A percentile compares a stretch with the other conserved stretches of the same genome.
phyloP scores from a whole-genome alignment of 2,329 filamentous ascomycete species.

The Pseudocercospora pini-densiflorae region DNA sequence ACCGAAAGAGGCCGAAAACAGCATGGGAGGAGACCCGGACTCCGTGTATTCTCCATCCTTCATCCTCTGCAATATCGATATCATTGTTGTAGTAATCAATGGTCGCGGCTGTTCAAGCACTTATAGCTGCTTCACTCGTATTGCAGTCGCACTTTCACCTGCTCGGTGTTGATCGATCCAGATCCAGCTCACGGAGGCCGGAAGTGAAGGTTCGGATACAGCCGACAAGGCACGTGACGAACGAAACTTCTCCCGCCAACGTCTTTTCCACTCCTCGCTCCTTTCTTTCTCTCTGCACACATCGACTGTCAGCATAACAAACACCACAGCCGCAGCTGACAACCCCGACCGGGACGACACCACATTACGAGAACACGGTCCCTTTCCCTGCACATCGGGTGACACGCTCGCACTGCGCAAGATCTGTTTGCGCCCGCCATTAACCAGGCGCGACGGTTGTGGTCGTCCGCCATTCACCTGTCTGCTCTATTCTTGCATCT shows the following conservation, averaged over 20 bases:
- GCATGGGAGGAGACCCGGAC: constrained; percentile 2
- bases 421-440: background rate
- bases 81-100: background rate
- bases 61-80: background rate
- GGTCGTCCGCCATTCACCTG: constrained; percentile 1
- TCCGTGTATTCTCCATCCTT: background rate
- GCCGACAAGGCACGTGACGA: background rate
- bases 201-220: background rate
- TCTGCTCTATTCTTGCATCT: constrained; percentile 6
- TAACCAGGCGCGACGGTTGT: constrained; percentile 10
- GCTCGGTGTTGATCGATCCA: background rate
- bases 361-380: background rate
- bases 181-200: background rate
- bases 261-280: background rate
- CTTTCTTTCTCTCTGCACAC: background rate
- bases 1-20: constrained; percentile 1
- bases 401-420: constrained; percentile 1
- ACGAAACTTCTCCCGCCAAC: background rate
- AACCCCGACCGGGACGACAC: constrained; percentile 5
- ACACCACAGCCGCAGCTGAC: constrained; percentile 6
- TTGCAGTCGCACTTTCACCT: no score
- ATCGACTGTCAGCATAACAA: constrained; percentile 5
- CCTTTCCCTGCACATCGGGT: constrained; percentile 2
- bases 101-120: background rate
- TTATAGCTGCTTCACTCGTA: background rate